A percentile compares a stretch with the other conserved stretches of the same genome.
phyloP scores from a whole-genome alignment of 768 basidiomycete genomes.

The Holtermanniella nyarrowii region DNA sequence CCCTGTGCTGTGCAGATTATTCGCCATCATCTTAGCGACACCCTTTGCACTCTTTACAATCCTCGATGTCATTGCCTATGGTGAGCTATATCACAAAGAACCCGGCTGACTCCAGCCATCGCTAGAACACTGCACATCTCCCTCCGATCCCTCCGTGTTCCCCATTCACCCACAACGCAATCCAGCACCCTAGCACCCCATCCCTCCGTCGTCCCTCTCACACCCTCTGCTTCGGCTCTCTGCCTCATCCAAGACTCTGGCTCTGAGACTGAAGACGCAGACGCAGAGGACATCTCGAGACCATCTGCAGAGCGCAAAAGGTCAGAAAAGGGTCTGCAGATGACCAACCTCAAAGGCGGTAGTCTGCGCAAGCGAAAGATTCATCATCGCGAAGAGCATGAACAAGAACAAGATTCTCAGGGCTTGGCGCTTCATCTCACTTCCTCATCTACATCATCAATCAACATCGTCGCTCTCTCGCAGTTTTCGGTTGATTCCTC shows the following conservation, averaged over 20 bases:
- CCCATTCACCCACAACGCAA: constrained; percentile 15
- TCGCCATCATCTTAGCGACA: constrained; percentile 12
- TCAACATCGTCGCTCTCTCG: background rate
- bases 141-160: constrained; percentile 16
- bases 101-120: constrained; percentile 9
- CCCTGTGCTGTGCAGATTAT: constrained; percentile 14
- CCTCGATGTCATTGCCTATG: constrained; percentile 22
- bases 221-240: background rate
- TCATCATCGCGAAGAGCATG: too few species aligned
- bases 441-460: background rate
- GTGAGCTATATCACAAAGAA: constrained; percentile 4
- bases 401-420: too few species aligned
- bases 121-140: constrained; percentile 23
- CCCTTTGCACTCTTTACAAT: constrained; percentile 21
- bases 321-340: too few species aligned
- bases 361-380: too few species aligned
- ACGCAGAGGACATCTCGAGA: too few species aligned
- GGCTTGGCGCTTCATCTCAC: too few species aligned
- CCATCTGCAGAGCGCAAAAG: too few species aligned
- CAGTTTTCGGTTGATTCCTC: background rate
- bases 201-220: constrained; percentile 1
- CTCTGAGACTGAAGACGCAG: background rate
- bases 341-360: too few species aligned
- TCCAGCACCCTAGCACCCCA: constrained; percentile 1
- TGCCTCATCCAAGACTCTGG: background rate